Percentiles rank a stretch among this genome's conserved stretches.
Evolutionary conservation across 1,139 yeast species (phyloP).

Genomic region (Fermentozyma sake): DNA sequence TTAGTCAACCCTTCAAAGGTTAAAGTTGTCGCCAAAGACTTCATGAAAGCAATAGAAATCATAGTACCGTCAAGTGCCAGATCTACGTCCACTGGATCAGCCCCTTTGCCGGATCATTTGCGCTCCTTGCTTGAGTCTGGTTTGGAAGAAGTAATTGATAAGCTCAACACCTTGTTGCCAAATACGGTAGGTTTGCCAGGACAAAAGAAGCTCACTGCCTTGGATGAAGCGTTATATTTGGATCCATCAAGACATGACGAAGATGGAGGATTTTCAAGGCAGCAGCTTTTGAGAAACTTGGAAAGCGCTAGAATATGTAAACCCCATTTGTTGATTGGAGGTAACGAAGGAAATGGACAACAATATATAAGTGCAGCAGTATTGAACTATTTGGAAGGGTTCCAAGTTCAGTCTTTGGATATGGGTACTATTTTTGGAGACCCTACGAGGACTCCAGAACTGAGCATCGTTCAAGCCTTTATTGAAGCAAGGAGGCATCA

Average conservation of each 20-base stretch:
- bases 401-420: constrained; percentile 83
- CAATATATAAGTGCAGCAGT: constrained; percentile 82
- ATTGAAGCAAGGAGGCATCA: constrained; percentile 87
- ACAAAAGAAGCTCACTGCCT: constrained; percentile 46
- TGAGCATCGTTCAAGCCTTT: constrained; percentile 77
- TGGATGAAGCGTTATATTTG: constrained; percentile 68
- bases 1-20: constrained; percentile 68
- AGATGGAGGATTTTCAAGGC: constrained; percentile 69
- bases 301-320: constrained; percentile 70
- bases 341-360: constrained; percentile 83
- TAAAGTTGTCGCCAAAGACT: constrained; percentile 78
- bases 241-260: constrained; percentile 52
- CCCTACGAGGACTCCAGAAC: constrained; percentile 78
- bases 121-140: constrained; percentile 55
- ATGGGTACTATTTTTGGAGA: constrained; percentile 76
- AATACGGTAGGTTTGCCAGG: constrained; percentile 31
- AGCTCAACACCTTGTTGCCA: constrained; percentile 62
- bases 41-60: constrained; percentile 79
- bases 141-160: constrained; percentile 42
- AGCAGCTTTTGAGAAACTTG: constrained; percentile 54
- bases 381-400: constrained; percentile 80
- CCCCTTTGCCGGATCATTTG: constrained; percentile 75
- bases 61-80: constrained; percentile 92
- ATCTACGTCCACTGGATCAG: constrained; percentile 67
- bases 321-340: constrained; percentile 75